Conservation (phyloP, 78 protist genomes). For the Anaeramoeba flamelloides region DNA sequence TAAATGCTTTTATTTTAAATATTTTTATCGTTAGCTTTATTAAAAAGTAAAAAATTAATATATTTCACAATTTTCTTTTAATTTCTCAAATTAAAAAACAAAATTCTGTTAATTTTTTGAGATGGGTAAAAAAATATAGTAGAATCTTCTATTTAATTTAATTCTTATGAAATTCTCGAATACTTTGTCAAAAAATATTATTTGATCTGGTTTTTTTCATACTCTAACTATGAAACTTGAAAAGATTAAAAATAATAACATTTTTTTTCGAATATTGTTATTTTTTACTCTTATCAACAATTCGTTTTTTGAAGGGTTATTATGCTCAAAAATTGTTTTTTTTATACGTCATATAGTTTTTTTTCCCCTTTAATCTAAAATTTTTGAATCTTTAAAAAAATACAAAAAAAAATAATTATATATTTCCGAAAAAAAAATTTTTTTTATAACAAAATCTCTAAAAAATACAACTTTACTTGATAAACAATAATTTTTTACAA, state of each 20-base stretch:
- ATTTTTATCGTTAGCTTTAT: too few relatives aligned
- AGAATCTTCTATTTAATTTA: constrained; percentile 1
- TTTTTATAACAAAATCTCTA: background rate
- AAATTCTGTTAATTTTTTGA: too few relatives aligned
- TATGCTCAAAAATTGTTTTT: background rate
- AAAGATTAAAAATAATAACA: background rate
- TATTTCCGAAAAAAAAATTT: background rate
- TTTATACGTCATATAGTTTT: background rate
- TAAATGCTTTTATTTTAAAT: too few relatives aligned
- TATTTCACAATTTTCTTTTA: too few relatives aligned
- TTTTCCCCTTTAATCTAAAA: background rate
- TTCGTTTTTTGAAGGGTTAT: background rate
- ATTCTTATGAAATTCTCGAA: background rate
- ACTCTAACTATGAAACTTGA: background rate
- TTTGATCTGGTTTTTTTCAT: background rate
- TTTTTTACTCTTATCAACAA: constrained; percentile 3
- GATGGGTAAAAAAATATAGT: too few relatives aligned
- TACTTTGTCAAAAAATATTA: background rate
- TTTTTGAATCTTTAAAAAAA: background rate
- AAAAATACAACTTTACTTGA: too few relatives aligned
- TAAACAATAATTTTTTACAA: too few relatives aligned
- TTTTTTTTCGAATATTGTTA: background rate
- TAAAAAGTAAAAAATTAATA: too few relatives aligned
- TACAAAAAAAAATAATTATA: constrained; percentile 1
- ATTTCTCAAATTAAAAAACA: too few relatives aligned